phyloP scores from a whole-genome alignment of 2,329 filamentous ascomycete genomes.

The Acarospora socialis region DNA sequence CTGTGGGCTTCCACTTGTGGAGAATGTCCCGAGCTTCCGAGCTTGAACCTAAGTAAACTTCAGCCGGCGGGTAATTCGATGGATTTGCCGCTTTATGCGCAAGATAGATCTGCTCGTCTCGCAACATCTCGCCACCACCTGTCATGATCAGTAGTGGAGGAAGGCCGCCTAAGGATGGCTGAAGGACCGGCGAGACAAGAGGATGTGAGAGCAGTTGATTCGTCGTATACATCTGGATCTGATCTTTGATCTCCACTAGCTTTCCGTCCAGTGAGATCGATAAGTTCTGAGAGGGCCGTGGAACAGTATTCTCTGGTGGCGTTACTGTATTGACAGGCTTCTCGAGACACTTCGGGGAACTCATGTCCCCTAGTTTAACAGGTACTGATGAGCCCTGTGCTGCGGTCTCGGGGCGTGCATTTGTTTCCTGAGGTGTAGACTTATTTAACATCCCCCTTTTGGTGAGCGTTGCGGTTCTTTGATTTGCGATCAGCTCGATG shows the following conservation, averaged over 20 bases:
- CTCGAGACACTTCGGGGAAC: no score
- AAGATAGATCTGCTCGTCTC: conserved; percentile 88
- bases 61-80: conserved; percentile 54
- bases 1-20: conserved; percentile 61
- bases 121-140: conserved; percentile 75
- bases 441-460: conserved; percentile 7
- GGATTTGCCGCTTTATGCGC: conserved; percentile 92
- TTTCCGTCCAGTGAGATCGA: conserved; percentile 59
- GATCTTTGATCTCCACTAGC: conserved; percentile 63
- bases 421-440: no score
- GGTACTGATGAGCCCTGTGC: no score
- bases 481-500: conserved; percentile 33
- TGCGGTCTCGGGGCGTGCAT: no score
- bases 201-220: conserved; percentile 79
- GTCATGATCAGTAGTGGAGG: conserved; percentile 76
- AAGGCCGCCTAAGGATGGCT: conserved; percentile 77
- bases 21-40: conserved; percentile 41
- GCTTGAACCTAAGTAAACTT: conserved; percentile 47
- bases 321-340: no score
- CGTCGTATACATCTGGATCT: conserved; percentile 78
- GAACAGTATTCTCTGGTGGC: conserved; percentile 19
- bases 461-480: conserved; percentile 1
- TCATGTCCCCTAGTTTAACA: no score
- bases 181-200: conserved; percentile 75
- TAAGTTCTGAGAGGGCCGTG: conserved; percentile 30